Conservation (phyloP, 495 filamentous ascomycete species). For the Margaritispora aquatica region DNA sequence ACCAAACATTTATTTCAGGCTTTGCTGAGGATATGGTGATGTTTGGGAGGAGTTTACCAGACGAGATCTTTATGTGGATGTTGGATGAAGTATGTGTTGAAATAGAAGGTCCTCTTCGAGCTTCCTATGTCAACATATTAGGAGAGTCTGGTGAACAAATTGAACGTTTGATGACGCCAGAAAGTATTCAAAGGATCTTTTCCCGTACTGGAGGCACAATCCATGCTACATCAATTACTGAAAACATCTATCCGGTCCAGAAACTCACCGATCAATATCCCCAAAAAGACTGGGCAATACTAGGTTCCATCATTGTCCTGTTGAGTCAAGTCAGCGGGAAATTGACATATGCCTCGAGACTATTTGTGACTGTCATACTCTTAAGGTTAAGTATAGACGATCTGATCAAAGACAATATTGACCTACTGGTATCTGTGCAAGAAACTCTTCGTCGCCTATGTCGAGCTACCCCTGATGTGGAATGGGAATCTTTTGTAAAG, state of each 20-base stretch:
- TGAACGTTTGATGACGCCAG: constrained; percentile 30
- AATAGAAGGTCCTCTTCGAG: constrained; percentile 51
- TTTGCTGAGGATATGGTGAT: constrained; percentile 53
- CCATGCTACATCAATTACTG: constrained; percentile 20
- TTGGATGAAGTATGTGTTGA: constrained; percentile 60
- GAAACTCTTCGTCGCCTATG: constrained; percentile 16
- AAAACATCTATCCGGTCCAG: constrained; percentile 14
- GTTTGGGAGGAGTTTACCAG: constrained; percentile 48
- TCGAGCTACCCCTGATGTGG: constrained; percentile 2
- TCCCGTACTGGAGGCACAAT: constrained; percentile 32
- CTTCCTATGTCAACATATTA: constrained; percentile 53
- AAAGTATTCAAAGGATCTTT: constrained; percentile 33
- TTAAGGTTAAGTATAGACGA: constrained; percentile 18
- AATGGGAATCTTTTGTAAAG: constrained; percentile 21
- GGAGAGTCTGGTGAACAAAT: constrained; percentile 30
- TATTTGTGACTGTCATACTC: constrained; percentile 11
- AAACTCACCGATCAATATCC: not conserved
- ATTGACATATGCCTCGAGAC: constrained; percentile 8
- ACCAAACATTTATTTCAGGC: constrained; percentile 64
- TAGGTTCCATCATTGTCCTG: constrained; percentile 14
- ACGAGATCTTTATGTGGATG: constrained; percentile 70
- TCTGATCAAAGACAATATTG: constrained; percentile 15
- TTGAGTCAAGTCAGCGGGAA: constrained; percentile 4
- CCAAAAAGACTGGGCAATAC: constrained; percentile 14
- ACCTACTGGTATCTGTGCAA: constrained; percentile 16